Percentiles rank a stretch among this genome's conserved stretches.
Conservation (phyloP, 2,329 filamentous ascomycete genomes). For the Diaporthe helianthi region DNA sequence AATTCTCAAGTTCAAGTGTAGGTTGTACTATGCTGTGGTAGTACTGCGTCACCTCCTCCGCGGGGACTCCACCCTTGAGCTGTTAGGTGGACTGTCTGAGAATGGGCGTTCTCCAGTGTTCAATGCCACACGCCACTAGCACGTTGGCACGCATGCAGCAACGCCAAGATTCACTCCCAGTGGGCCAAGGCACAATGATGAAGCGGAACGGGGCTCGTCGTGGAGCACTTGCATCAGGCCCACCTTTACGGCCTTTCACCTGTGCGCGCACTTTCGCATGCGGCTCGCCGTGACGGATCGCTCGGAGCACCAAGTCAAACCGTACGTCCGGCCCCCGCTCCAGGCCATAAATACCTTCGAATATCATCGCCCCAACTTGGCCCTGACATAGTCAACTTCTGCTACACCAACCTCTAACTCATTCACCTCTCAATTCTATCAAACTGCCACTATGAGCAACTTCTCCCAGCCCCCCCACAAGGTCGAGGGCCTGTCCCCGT, state of each 20-base stretch:
- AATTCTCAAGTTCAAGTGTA: neutral
- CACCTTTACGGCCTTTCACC: neutral
- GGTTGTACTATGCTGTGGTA: neutral
- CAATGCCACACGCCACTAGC: neutral
- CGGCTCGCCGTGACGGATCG: conserved; percentile 7
- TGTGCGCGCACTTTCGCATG: neutral
- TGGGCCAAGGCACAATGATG: neutral
- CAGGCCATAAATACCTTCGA: neutral
- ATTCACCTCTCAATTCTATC: neutral
- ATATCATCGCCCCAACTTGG: neutral
- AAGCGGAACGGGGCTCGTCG: neutral
- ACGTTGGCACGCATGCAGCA: neutral
- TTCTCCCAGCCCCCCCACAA: conserved; percentile 7
- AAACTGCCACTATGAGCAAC: neutral
- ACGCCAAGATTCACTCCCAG: neutral
- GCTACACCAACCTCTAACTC: neutral
- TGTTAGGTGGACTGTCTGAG: neutral
- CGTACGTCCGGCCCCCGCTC: conserved; percentile 11
- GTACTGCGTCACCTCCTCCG: neutral
- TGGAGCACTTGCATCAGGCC: neutral
- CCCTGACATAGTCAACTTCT: neutral
- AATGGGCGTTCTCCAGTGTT: neutral
- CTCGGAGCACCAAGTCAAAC: conserved; percentile 5
- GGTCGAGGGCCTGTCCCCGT: neutral
- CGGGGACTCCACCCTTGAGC: neutral